phyloP scores from a whole-genome alignment of 1,284 basidiomycete species.

The Apiotrichum sp. region DNA sequence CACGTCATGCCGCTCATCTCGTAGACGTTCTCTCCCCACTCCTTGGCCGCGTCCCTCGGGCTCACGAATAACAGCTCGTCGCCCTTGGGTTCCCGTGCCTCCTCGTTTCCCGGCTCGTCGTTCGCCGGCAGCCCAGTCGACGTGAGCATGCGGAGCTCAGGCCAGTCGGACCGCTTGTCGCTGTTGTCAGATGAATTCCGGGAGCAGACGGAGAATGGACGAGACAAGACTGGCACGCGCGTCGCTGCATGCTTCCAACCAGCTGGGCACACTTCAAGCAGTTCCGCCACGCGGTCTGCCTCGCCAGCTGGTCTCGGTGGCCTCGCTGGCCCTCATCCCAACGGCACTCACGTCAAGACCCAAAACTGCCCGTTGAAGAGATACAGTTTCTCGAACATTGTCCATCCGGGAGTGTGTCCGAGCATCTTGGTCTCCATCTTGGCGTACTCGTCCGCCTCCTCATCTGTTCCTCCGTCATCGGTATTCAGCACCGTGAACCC shows the following conservation, averaged over 20 bases:
- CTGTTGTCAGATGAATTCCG: constrained; percentile 7
- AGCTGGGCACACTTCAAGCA: too few relatives aligned
- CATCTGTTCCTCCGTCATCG: constrained; percentile 12
- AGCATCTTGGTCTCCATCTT: constrained; percentile 25
- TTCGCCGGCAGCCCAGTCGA: constrained; percentile 60
- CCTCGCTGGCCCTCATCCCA: too few relatives aligned
- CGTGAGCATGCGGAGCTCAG: constrained; percentile 60
- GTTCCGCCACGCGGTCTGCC: too few relatives aligned
- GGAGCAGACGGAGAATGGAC: constrained; percentile 1
- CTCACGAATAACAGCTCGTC: constrained; percentile 54
- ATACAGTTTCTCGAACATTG: constrained; percentile 51
- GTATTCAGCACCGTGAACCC: constrained; percentile 6
- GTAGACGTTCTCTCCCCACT: constrained; percentile 62
- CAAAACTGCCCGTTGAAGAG: constrained; percentile 69
- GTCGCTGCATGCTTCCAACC: too few relatives aligned
- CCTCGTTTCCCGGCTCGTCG: constrained; percentile 59
- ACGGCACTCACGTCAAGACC: constrained; percentile 53
- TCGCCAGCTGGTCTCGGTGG: too few relatives aligned
- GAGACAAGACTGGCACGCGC: too few relatives aligned
- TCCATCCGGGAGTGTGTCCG: constrained; percentile 44
- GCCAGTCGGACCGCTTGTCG: constrained; percentile 49
- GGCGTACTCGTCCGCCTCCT: constrained; percentile 28
- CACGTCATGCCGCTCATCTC: constrained; percentile 62
- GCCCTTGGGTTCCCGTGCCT: constrained; percentile 59
- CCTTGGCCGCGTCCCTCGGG: constrained; percentile 55